Base-by-base conservation (phyloP, 352 stramenopile genomes). In the Saprolegnia parasitica region DNA sequence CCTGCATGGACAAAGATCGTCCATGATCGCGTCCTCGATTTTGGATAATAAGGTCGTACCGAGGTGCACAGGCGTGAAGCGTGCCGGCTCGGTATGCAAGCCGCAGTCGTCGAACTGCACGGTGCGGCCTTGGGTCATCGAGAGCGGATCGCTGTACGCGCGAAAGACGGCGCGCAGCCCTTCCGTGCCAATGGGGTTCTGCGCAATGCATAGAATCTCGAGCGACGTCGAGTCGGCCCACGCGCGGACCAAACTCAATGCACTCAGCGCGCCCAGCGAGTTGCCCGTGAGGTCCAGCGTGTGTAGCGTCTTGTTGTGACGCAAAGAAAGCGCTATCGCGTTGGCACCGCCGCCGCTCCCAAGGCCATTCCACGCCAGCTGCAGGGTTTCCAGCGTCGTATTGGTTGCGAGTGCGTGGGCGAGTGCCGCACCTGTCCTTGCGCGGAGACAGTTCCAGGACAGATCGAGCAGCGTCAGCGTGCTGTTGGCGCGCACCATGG, bases 241-340 rank as follows among this genome's bases (percentile, higher is more conserved):
- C 37, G 47, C 39, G 46, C 80, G 67, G 8, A 82, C 79, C 4
- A 94, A 61, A 37, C 71, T 64, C 6, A 74, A 67, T 5, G 83
- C 80, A 52, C 84, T 84, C 61, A 86, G 83, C 57, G 90, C 80
- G 45, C 83, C 81, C 49, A 94, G 90, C 60, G 90, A 91, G 72
- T 94, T 94, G 46, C 84, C 86, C 39, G 81, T 92, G 40, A 94
- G 62, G 67, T 92, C 82, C 37, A 94, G 73, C 70, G 76, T 90
- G 23, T 73, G 67, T 29, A 94, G 71, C 40, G 81, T 84, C 5
- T 72, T 65, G 70, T 94, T 94, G 47, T 77, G 75, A 1, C 46
- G 73, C 10, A 94, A 76, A 26, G 83, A 81, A 5, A 76, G 54
- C 10, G 86, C 79, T 8, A 94, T 64, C 24, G 80, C 73, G 16